Evolutionary conservation across 371 early-diverging fungal species (phyloP), one percentile per base, ranked within the genome.

Genomic region (Mucor circinelloides): DNA sequence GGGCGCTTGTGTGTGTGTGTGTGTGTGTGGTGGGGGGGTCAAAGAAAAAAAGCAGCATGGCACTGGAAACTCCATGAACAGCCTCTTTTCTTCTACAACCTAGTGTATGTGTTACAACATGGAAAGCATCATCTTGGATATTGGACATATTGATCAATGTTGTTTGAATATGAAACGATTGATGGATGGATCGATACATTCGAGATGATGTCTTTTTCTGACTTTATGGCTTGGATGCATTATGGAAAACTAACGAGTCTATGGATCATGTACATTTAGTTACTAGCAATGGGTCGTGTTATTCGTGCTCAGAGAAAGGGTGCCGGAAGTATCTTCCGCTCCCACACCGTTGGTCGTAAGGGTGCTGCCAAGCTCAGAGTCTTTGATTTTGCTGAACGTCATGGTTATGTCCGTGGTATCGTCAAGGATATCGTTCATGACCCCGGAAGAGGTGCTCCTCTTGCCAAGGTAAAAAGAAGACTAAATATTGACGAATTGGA

Each of bases 371-470:
- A 95, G 89, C 85, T 92, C 83, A 90, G 98, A 74, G 80, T 94
- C 69, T 79, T 94, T 68, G 99, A n/a, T n/a, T n/a, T n/a, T n/a
- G n/a, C n/a, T n/a, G n/a, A n/a, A n/a, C n/a, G n/a, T n/a, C n/a
- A n/a, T n/a, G n/a, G n/a, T n/a, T n/a, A n/a, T n/a, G n/a, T n/a
- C n/a, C n/a, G n/a, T n/a, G n/a, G n/a, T n/a, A n/a, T n/a, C n/a
- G n/a, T n/a, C n/a, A n/a, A n/a, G n/a, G n/a, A n/a, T n/a, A n/a
- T n/a, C n/a, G n/a, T n/a, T n/a, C n/a, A n/a, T n/a, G n/a, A n/a
- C n/a, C n/a, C n/a, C n/a, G n/a, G n/a, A n/a, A n/a, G n/a, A 88
- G 98, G 97, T 81, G 99, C 99, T 68, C 99, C 99, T 58, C 93
- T 99, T 63, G 99, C 99, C 86, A 94, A 93, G 89, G 80, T 82